Base-by-base conservation (phyloP, 1,139 yeast species). In the Blastobotrys illinoisensis region DNA sequence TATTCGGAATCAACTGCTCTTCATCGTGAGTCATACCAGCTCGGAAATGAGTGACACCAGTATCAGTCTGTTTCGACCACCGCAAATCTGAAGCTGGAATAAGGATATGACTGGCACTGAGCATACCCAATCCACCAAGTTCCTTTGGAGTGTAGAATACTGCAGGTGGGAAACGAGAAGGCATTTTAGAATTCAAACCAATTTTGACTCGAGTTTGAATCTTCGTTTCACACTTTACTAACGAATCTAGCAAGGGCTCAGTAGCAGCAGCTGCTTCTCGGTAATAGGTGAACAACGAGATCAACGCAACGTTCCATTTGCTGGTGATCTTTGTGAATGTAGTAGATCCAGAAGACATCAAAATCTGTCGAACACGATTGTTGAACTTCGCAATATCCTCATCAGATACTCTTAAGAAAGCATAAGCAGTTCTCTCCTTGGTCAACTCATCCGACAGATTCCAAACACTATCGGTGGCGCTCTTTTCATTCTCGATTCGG, bases 111-210 rank as follows among this genome's bases (percentile, higher is more conserved):
- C 97, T 88, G 0, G 98, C 98, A 76, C 97, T 88, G 23, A 95
- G 75, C 99, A 95, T 95, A 18, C 99, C 99, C 48, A 95, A 74
- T 44, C 99, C 99, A 52, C 99, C 99, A 9, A 95, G 74, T 68
- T 95, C 99, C 64, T 90, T 93, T 0, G 99, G 99, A 0, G 99
- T 89, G 67, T 95, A 95, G 63, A 95, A 95, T 0, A 95, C 99
- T 1, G 97, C 98, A 0, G 99, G 99, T 2, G 99, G 99, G 72
- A 95, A 95, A 53, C 99, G 78, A 0, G 97, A 85, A 0, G 99
- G 99, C 99, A 95, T 95, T 71, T 95, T 95, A 7, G 98, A 91
- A 66, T 95, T 95, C 58, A 95, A 77, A 0, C 99, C 99, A 75
- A 93, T 81, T 68, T 95, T 95, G 21, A 95, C 97, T 61, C 97